Percentiles rank a stretch among this genome's conserved stretches.
phyloP scores from a whole-genome alignment of 2,329 filamentous ascomycete genomes.

The Davidsoniella australis region DNA sequence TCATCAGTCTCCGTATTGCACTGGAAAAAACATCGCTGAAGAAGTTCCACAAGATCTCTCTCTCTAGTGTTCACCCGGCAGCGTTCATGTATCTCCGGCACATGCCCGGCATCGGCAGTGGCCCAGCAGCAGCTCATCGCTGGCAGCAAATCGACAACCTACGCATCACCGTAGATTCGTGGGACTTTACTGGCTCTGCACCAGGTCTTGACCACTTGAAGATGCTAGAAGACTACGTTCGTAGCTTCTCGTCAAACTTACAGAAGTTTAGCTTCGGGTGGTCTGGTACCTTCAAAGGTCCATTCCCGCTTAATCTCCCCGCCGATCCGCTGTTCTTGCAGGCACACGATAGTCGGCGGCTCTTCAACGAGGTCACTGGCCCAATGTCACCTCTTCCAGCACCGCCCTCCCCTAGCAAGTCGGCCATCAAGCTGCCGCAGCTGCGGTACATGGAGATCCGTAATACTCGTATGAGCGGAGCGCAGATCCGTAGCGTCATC shows the following conservation, averaged over 20 bases:
- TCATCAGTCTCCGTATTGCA: slow-evolving; percentile 73
- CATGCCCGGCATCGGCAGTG: slow-evolving; percentile 54
- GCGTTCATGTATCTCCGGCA: slow-evolving; percentile 66
- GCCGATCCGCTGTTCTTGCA: slow-evolving; percentile 27
- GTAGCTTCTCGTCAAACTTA: slow-evolving; percentile 46
- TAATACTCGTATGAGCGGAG: slow-evolving; percentile 54
- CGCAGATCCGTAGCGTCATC: slow-evolving; percentile 55
- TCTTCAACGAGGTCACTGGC: slow-evolving; percentile 47
- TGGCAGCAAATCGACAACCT: slow-evolving; percentile 68
- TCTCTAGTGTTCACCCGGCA: slow-evolving; percentile 57
- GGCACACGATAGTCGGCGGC: slow-evolving; percentile 21
- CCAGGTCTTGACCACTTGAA: slow-evolving; percentile 54
- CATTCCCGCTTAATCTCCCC: slow-evolving; percentile 53
- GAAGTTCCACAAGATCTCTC: slow-evolving; percentile 50
- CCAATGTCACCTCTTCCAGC: slow-evolving; percentile 37
- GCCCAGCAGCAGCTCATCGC: slow-evolving; percentile 50
- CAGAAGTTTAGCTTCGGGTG: slow-evolving; percentile 63
- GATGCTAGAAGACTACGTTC: slow-evolving; percentile 66
- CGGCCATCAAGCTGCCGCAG: slow-evolving; percentile 45
- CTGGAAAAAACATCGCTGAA: slow-evolving; percentile 55
- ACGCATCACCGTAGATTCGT: slow-evolving; percentile 54
- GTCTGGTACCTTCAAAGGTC: slow-evolving; percentile 53
- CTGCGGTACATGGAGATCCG: slow-evolving; percentile 53
- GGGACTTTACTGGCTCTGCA: slow-evolving; percentile 43
- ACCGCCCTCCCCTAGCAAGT: slow-evolving; percentile 28